Evolutionary conservation across 805 yeast genomes (phyloP).

Genomic region (Candida ponderosae): DNA sequence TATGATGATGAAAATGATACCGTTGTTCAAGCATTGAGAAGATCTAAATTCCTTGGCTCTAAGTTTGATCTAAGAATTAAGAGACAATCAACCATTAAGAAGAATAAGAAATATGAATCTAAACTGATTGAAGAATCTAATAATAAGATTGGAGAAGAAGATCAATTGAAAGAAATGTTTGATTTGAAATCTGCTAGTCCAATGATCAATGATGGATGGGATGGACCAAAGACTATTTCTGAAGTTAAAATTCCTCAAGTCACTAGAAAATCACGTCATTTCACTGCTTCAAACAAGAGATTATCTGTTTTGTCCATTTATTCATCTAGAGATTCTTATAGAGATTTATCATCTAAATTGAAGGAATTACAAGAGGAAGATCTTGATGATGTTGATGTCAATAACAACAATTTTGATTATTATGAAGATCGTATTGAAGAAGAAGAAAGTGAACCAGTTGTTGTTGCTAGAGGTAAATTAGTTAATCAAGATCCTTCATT

Average conservation of each 20-base stretch:
- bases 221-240: slow-evolving; percentile 44
- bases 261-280: slow-evolving; percentile 57
- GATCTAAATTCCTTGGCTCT: slow-evolving; percentile 36
- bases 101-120: slow-evolving; percentile 4
- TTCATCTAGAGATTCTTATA: slow-evolving; percentile 59
- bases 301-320: slow-evolving; percentile 65
- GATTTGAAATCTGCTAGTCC: not conserved
- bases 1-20: slow-evolving; percentile 17
- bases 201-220: slow-evolving; percentile 2
- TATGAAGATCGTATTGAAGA: slow-evolving; percentile 2
- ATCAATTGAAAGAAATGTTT: too few species aligned
- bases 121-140: slow-evolving; percentile 1
- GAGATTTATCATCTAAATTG: slow-evolving; percentile 43
- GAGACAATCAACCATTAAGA: slow-evolving; percentile 13
- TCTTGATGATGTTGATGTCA: slow-evolving; percentile 5
- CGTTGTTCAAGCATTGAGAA: slow-evolving; percentile 33
- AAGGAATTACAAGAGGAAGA: slow-evolving; percentile 12
- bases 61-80: slow-evolving; percentile 27
- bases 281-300: slow-evolving; percentile 57
- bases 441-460: slow-evolving; percentile 5
- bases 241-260: slow-evolving; percentile 66
- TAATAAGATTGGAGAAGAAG: not conserved
- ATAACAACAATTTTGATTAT: not conserved
- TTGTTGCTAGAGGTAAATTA: slow-evolving; percentile 11
- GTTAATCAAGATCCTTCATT: slow-evolving; percentile 15